These are phyloP conservation scores for Strigomonas culicis DNA, from an alignment of 208 protist species.

Conservation along the genomic window DNA sequence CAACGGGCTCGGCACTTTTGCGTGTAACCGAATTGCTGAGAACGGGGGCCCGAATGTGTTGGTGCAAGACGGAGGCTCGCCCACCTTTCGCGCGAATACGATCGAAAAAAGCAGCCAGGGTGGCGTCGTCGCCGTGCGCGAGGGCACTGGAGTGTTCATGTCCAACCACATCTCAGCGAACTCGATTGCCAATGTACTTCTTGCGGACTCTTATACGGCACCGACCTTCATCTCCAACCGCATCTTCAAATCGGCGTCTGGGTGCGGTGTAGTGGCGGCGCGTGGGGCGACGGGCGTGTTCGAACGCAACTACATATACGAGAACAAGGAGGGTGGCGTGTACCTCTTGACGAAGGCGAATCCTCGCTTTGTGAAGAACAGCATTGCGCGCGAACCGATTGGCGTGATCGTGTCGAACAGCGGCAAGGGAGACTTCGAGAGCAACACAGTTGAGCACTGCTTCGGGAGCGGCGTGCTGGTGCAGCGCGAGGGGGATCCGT, in stretches of 20 bases:
- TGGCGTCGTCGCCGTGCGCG: conserved; percentile 59
- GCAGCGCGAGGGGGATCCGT: conserved; percentile 52
- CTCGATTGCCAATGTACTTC: conserved; percentile 61
- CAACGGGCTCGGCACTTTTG: conserved; percentile 75
- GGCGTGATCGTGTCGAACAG: conserved; percentile 62
- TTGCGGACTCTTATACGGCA: conserved; percentile 49
- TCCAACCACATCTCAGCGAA: conserved; percentile 69
- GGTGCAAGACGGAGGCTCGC: conserved; percentile 56
- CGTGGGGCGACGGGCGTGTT: conserved; percentile 39
- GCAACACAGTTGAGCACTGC: conserved; percentile 58
- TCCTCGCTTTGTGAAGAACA: conserved; percentile 43
- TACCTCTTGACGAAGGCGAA: conserved; percentile 50
- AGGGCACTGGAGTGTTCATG: conserved; percentile 67
- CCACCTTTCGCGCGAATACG: conserved; percentile 64
- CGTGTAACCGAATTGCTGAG: conserved; percentile 49
- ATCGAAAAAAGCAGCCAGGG: conserved; percentile 47
- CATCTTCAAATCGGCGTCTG: conserved; percentile 41
- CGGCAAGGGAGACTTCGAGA: conserved; percentile 52
- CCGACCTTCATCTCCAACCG: conserved; percentile 48
- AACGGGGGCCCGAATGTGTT: conserved; percentile 59
- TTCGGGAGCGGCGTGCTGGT: conserved; percentile 62
- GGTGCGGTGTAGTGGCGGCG: conserved; percentile 62
- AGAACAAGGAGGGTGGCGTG: conserved; percentile 64
- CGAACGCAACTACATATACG: conserved; percentile 53
- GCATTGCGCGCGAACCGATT: conserved; percentile 49